A percentile compares a stretch with the other conserved stretches of the same genome.
Evolutionary conservation across 371 early-diverging fungal species (phyloP).

Genomic region (Gilbertella persicaria): DNA sequence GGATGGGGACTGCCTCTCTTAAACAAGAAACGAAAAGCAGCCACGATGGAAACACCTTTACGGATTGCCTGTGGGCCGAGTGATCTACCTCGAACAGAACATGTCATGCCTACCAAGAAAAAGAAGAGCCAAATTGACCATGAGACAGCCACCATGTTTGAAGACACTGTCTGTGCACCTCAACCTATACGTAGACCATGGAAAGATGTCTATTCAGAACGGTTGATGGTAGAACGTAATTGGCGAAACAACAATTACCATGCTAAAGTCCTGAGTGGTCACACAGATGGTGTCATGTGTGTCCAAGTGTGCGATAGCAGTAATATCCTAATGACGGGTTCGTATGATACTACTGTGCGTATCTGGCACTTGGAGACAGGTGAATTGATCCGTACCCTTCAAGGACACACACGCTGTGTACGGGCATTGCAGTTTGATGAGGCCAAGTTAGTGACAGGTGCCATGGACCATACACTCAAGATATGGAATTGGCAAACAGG

Average conservation of each 20-base stretch:
- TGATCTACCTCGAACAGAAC: neutral
- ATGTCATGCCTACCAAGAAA: neutral
- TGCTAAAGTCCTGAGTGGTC: conserved; percentile 63
- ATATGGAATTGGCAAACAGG: conserved; percentile 97
- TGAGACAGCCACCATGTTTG: neutral
- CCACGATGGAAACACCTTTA: conserved; percentile 12
- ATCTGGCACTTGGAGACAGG: conserved; percentile 85
- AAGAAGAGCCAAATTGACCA: conserved; percentile 8
- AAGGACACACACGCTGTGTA: conserved; percentile 88
- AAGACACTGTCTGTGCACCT: neutral
- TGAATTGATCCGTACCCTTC: conserved; percentile 64
- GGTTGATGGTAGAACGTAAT: conserved; percentile 81
- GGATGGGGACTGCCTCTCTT: conserved; percentile 91
- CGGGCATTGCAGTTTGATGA: conserved; percentile 88
- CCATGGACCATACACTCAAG: conserved; percentile 92
- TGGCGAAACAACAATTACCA: conserved; percentile 79
- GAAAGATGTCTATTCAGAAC: conserved; percentile 85
- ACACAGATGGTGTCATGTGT: conserved; percentile 87
- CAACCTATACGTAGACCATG: conserved; percentile 54
- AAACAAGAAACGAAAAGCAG: conserved; percentile 32
- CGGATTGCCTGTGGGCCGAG: conserved; percentile 20
- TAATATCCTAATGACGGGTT: conserved; percentile 78
- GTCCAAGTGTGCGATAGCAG: conserved; percentile 81
- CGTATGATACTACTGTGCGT: conserved; percentile 80
- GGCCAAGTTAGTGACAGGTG: conserved; percentile 81